Base-by-base conservation (phyloP, 768 basidiomycete species). In the Fibroporia radiculosa region DNA sequence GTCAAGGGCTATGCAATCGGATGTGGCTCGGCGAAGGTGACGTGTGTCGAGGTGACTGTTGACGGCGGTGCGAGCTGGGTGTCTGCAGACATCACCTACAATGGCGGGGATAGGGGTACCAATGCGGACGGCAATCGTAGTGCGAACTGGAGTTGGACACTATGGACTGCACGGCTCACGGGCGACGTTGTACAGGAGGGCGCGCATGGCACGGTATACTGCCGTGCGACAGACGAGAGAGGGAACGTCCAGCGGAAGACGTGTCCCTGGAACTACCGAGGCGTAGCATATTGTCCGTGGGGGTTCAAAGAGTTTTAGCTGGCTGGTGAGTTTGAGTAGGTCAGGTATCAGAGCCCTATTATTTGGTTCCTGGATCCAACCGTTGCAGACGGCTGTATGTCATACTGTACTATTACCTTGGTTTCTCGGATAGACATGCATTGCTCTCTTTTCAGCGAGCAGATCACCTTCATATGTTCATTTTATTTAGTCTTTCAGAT, bases 121-220 rank as follows among this genome's bases (percentile, higher is more conserved):
- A n/a, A n/a, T n/a, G n/a, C n/a, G n/a, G n/a, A n/a, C n/a, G n/a
- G n/a, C n/a, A n/a, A n/a, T n/a, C n/a, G n/a, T n/a, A n/a, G n/a
- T n/a, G n/a, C n/a, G n/a, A 71, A 58, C 49, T 85, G 82, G 82
- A 83, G 83, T 54, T 87, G 84, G 84, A 74, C 78, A 4, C 57
- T 84, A 18, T 86, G 84, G 84, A 77, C 82, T 54, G 66, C 57
- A 3, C 64, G 68, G 38, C 11, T 86, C 12, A 58, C 62, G 6
- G 59, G 65, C 35, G 56, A 57, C 4, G 24, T 29, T 2, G 36
- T 34, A 23, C 24, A 48, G 20, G 14, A 14, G 7, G 49, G 29
- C 44, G 19, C 25, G n/a, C 44, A 42, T 14, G 52, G 53, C 8
- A 54, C 48, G 14, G 60, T 66, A 20, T 55, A 61, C 38, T 75